Base-by-base conservation (phyloP, 2,329 filamentous ascomycete genomes). In the Coniochaeta sp. region DNA sequence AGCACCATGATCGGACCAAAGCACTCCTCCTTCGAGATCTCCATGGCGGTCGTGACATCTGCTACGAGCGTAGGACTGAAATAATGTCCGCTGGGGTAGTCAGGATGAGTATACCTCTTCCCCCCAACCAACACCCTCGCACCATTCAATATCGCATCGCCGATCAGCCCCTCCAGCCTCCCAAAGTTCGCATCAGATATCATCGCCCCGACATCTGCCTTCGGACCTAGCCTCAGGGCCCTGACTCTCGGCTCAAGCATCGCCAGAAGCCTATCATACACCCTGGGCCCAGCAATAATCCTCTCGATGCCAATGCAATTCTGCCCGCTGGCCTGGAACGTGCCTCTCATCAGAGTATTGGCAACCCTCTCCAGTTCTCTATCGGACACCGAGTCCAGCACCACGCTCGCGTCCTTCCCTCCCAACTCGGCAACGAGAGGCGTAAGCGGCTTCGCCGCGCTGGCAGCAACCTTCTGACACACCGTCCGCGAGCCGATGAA, bases 261-360 rank as follows among this genome's bases (percentile, higher is more conserved):
- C 5, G 79, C 74, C 58, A 96, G 77, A 24, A 99, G 83, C 60
- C 79, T 79, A 63, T 89, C 81, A 77, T 98, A 96, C 58, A 90
- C 81, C n/a, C 77, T 79, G 1, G 91, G 88, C 17, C 90, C 82
- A 26, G 89, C 91, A 66, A 98, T 88, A 69, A 98, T 88, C 60
- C 95, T 89, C 77, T 99, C 95, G 66, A 97, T 93, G 59, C 95
- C 95, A 70, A 99, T 93, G 75, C 95, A 99, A 77, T 99, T 99
- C 74, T 99, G 95, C 1, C 95, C 95, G 17, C 92, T 89, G 58
- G 92, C 92, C 74, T 99, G 95, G 76, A 98, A 99, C 10, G 91
- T 91, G 58, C 93, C 95, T 58, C 95, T 87, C 77, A 99, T 88
- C 63, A 98, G 84, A 64, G 96, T 89, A 63, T 92, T 90, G 42